Evolutionary conservation across 2,329 filamentous ascomycete genomes (phyloP).

Genomic region (Trichoderma oligosporum): DNA sequence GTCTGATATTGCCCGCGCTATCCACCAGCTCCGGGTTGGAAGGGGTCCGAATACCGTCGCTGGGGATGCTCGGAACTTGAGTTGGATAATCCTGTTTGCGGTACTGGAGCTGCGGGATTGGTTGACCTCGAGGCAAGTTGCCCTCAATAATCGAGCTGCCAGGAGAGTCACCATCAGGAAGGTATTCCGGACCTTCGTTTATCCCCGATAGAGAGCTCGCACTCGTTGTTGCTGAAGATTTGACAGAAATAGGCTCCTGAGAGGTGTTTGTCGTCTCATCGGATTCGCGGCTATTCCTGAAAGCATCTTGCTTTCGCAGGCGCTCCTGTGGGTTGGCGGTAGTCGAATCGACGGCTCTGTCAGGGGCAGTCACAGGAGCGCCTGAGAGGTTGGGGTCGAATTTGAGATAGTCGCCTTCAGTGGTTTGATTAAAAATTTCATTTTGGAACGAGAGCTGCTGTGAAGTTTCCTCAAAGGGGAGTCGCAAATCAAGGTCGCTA

Average conservation of each 20-base stretch:
- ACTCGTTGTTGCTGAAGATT: slow-evolving; percentile 54
- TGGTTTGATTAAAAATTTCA: slow-evolving; percentile 11
- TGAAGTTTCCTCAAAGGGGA: slow-evolving; percentile 1
- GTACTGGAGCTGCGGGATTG: slow-evolving; percentile 59
- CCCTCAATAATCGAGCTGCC: slow-evolving; percentile 50
- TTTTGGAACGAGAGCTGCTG: slow-evolving; percentile 5
- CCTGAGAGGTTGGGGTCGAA: slow-evolving; percentile 23
- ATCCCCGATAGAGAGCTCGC: slow-evolving; percentile 52
- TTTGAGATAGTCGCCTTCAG: slow-evolving; percentile 20
- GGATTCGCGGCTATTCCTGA: slow-evolving; percentile 52
- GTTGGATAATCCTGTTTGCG: slow-evolving; percentile 49
- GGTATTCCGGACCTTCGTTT: slow-evolving; percentile 46
- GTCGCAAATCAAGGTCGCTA: slow-evolving; percentile 6
- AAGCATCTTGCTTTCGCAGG: slow-evolving; percentile 35
- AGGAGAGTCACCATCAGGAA: slow-evolving; percentile 44
- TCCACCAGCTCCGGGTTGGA: slow-evolving; percentile 54
- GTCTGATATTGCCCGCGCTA: slow-evolving; percentile 49
- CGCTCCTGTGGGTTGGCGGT: slow-evolving; percentile 33
- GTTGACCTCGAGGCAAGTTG: slow-evolving; percentile 38
- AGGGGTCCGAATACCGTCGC: slow-evolving; percentile 41
- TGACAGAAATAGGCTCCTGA: slow-evolving; percentile 46
- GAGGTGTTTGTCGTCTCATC: slow-evolving; percentile 48
- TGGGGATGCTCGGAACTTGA: slow-evolving; percentile 42
- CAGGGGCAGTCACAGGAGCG: slow-evolving; percentile 21
- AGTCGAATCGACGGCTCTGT: slow-evolving; percentile 34